phyloP scores from a whole-genome alignment of 352 stramenopile species.

The Phytopythium vexans region DNA sequence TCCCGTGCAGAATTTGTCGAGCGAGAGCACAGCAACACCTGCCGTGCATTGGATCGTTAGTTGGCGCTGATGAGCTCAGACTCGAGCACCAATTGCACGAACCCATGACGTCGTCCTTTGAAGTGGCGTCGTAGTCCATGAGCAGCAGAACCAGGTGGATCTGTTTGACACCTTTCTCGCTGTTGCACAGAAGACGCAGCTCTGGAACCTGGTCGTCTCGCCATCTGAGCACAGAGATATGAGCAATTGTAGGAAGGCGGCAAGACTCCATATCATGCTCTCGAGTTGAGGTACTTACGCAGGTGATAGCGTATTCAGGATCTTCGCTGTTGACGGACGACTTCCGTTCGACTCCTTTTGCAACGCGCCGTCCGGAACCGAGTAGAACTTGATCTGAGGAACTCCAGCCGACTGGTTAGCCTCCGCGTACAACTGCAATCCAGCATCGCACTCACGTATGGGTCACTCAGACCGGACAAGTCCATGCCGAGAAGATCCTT shows the following conservation, averaged over 20 bases:
- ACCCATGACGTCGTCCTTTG: constrained; percentile 69
- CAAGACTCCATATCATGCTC: background rate
- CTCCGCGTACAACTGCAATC: constrained; percentile 3
- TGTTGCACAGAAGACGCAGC: constrained; percentile 47
- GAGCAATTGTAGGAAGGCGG: constrained; percentile 1
- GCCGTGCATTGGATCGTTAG: background rate
- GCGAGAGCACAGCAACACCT: constrained; percentile 55
- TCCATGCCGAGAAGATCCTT: constrained; percentile 71
- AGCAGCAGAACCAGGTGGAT: constrained; percentile 72
- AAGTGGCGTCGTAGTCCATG: constrained; percentile 83
- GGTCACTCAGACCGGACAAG: constrained; percentile 71
- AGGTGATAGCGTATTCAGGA: constrained; percentile 64
- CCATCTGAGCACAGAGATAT: constrained; percentile 32
- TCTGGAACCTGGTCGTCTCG: constrained; percentile 60
- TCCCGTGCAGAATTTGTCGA: constrained; percentile 49
- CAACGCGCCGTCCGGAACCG: constrained; percentile 43
- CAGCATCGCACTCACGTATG: constrained; percentile 42
- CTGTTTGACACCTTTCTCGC: constrained; percentile 47
- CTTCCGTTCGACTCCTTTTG: constrained; percentile 43
- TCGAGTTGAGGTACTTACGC: constrained; percentile 23
- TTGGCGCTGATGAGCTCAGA: no score
- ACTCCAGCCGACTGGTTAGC: background rate
- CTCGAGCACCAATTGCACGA: constrained; percentile 1
- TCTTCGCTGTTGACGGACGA: constrained; percentile 53
- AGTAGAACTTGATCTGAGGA: constrained; percentile 71